phyloP scores from a whole-genome alignment of 305 asterid species.

The Fraxinus sp. region DNA sequence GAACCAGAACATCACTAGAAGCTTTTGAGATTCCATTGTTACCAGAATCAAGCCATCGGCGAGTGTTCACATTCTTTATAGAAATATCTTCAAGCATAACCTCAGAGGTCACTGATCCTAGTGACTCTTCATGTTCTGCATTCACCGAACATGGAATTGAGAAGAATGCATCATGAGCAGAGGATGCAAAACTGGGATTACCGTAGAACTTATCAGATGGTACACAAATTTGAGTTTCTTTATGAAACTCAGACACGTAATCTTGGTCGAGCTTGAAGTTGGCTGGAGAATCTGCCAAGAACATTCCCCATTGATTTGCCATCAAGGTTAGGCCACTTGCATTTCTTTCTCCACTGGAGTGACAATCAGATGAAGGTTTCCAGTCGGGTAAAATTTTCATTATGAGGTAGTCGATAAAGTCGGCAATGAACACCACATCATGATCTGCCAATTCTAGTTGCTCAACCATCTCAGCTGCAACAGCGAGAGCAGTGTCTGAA shows the following conservation, averaged over 20 bases:
- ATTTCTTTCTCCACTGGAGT: constrained; percentile 30
- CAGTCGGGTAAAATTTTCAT: constrained; percentile 49
- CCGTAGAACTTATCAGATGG: constrained; percentile 17
- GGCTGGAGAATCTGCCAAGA: constrained; percentile 23
- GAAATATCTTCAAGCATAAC: constrained; percentile 35
- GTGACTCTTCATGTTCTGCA: constrained; percentile 39
- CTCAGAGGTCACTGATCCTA: constrained; percentile 45
- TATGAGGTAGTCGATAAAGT: constrained; percentile 59
- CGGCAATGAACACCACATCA: constrained; percentile 68
- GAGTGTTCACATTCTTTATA: constrained; percentile 26
- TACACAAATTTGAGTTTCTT: constrained; percentile 19
- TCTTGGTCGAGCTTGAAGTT: constrained; percentile 31
- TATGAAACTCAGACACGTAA: constrained; percentile 14
- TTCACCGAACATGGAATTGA: constrained; percentile 29
- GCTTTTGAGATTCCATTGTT: constrained; percentile 26
- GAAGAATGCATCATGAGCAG: constrained; percentile 23
- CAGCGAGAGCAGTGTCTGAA: constrained; percentile 65
- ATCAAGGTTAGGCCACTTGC: constrained; percentile 26
- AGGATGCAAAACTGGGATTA: constrained; percentile 14
- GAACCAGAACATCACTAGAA: constrained; percentile 31
- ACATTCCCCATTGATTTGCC: constrained; percentile 25
- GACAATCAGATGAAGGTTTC: constrained; percentile 44
- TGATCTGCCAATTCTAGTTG: constrained; percentile 60
- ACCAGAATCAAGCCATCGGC: constrained; percentile 26
- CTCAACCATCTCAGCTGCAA: constrained; percentile 85